Conservation (phyloP, 2,329 filamentous ascomycete species). For the Pezicula neosporulosa region DNA sequence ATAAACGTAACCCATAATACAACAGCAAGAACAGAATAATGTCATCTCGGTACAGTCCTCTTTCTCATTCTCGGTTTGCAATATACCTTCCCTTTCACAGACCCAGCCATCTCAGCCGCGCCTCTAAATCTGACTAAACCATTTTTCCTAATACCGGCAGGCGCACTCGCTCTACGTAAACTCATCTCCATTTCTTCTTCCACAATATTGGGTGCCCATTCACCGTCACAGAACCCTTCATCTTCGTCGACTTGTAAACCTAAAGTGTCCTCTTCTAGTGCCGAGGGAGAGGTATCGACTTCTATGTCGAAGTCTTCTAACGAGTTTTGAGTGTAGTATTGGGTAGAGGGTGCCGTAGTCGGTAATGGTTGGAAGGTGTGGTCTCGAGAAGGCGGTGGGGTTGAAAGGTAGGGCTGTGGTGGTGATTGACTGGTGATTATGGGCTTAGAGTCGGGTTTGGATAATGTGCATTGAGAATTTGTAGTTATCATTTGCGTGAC, state of each 20-base stretch:
- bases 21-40: neutral
- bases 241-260: conserved; percentile 11
- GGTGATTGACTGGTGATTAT: neutral
- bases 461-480: conserved; percentile 18
- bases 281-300: neutral
- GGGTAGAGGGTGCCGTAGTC: neutral
- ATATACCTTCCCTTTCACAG: conserved; percentile 7
- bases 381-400: neutral
- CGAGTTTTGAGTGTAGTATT: neutral
- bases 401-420: neutral
- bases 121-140: conserved; percentile 6
- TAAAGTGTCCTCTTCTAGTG: neutral
- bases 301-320: neutral
- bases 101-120: conserved; percentile 6
- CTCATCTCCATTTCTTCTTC: conserved; percentile 11
- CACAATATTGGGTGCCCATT: neutral
- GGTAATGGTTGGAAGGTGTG: no score
- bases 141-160: conserved; percentile 15
- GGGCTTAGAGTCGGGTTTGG: neutral
- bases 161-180: conserved; percentile 14
- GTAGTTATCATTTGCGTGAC: conserved; percentile 20
- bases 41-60: conserved; percentile 1
- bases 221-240: conserved; percentile 18
- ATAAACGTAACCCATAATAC: neutral
- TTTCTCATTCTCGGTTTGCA: conserved; percentile 15